Evolutionary conservation across 2,329 filamentous ascomycete genomes (phyloP).

Genomic region (Arthroderma sp.): DNA sequence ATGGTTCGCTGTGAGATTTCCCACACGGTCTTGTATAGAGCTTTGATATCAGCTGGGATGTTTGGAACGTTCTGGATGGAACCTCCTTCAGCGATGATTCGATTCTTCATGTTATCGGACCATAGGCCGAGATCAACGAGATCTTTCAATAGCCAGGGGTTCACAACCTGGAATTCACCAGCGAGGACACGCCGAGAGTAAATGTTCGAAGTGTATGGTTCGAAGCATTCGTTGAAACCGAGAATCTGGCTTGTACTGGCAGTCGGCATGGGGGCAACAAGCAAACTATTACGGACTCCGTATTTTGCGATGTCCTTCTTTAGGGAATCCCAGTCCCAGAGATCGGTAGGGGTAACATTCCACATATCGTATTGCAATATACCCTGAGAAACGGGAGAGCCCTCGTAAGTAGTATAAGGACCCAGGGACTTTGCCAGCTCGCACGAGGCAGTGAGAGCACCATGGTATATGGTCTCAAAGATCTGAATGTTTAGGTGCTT

Average conservation of each 20-base stretch:
- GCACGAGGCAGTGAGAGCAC: conserved; percentile 75
- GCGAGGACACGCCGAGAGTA: conserved; percentile 96
- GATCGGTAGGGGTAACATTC: conserved; percentile 80
- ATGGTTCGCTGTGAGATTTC: conserved; percentile 94
- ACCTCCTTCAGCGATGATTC: conserved; percentile 92
- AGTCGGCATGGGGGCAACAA: conserved; percentile 95
- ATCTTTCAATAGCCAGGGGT: conserved; percentile 96
- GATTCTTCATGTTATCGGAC: conserved; percentile 99
- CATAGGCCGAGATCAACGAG: conserved; percentile 94
- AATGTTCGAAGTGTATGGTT: conserved; percentile 99
- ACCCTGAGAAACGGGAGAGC: conserved; percentile 86
- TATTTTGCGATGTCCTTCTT: conserved; percentile 86
- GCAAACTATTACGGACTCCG: conserved; percentile 86
- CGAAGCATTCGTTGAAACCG: conserved; percentile 98
- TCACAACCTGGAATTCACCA: conserved; percentile 98
- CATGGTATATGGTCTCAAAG: conserved; percentile 99
- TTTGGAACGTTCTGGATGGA: conserved; percentile 96
- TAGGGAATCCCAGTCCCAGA: conserved; percentile 90
- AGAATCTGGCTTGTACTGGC: conserved; percentile 95
- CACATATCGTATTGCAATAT: conserved; percentile 99
- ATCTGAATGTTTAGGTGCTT: conserved; percentile 93
- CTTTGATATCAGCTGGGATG: conserved; percentile 90
- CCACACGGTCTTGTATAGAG: conserved; percentile 98
- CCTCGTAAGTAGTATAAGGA: conserved; percentile 78
- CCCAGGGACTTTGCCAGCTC: conserved; percentile 74